phyloP scores from a whole-genome alignment of 1,139 yeast species.

The Candida sp. region DNA sequence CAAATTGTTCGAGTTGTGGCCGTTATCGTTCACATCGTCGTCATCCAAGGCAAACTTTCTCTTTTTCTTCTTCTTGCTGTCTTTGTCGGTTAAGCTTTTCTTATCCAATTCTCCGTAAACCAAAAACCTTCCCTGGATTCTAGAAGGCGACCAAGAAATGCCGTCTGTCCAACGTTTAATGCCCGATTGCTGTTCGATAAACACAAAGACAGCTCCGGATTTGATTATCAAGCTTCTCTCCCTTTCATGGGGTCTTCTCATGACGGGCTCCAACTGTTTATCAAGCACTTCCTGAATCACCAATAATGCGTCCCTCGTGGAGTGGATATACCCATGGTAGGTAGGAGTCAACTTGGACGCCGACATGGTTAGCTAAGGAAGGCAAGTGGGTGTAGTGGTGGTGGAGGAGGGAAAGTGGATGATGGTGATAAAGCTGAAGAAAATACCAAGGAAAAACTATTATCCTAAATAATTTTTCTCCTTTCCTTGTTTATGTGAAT shows the following conservation, averaged over 20 bases:
- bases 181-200: constrained; percentile 81
- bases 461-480: background rate
- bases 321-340: constrained; percentile 76
- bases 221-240: constrained; percentile 70
- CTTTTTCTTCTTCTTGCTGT: constrained; percentile 34
- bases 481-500: background rate
- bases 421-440: no score
- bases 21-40: constrained; percentile 11
- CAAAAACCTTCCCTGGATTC: constrained; percentile 82
- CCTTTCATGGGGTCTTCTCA: constrained; percentile 81
- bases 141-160: constrained; percentile 88
- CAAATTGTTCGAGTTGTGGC: background rate
- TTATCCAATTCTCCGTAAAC: constrained; percentile 82
- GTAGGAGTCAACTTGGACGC: constrained; percentile 54
- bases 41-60: constrained; percentile 23
- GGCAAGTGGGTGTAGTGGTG: no score
- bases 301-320: constrained; percentile 82
- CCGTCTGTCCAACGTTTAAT: constrained; percentile 97
- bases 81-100: constrained; percentile 41
- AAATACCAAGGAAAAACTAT: background rate
- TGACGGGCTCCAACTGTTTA: constrained; percentile 64
- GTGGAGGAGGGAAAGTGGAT: no score
- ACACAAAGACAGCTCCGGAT: constrained; percentile 85
- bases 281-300: constrained; percentile 80
- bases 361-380: constrained; percentile 20